Evolutionary conservation across 306 rosid genomes (phyloP), one percentile per base, ranked within the genome.

Genomic region (Erythrophleum fordii): DNA sequence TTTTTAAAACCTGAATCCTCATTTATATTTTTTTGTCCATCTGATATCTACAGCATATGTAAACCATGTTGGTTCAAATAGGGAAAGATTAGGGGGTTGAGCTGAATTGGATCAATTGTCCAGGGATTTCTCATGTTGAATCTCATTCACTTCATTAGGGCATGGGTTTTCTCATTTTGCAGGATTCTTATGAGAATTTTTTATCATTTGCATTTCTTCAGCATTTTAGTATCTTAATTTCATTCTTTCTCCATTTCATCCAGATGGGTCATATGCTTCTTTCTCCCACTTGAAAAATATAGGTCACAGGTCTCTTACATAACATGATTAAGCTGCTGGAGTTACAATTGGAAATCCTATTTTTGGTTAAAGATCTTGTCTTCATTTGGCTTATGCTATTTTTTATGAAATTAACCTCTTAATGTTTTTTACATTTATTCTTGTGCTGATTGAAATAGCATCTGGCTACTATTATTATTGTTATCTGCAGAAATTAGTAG

Each of bases 401-500:
- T 48, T 35, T 46, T 10, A 25, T 53, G 23, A 22, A 49, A 16
- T 44, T 51, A 39, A 5, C 28, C 48, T 78, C 29, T 39, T 3
- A 34, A 67, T 29, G n/a, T 53, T 75, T 14, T 11, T 77, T 35
- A 23, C 59, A 78, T 37, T 34, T 58, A 37, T 37, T 62, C 76
- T 60, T 41, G 0, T 23, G 52, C 72, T 41, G 72, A 67, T 66
- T 13, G 42, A 66, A 62, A 68, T 65, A 73, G 34, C 37, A 44
- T 26, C 52, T 52, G 53, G 51, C 67, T 73, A 45, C 29, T 62
- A 72, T 70, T 68, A 45, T 70, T 26, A 45, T 20, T 65, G 2
- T 52, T 56, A 14, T 87, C 79, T 91, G 73, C 97, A 95, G 99
- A 90, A 28, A 76, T 87, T 95, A 81, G 99, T 95, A 5, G 97